Evolutionary conservation across 2,329 filamentous ascomycete species (phyloP).

Genomic region (Pseudogymnoascus destructans): DNA sequence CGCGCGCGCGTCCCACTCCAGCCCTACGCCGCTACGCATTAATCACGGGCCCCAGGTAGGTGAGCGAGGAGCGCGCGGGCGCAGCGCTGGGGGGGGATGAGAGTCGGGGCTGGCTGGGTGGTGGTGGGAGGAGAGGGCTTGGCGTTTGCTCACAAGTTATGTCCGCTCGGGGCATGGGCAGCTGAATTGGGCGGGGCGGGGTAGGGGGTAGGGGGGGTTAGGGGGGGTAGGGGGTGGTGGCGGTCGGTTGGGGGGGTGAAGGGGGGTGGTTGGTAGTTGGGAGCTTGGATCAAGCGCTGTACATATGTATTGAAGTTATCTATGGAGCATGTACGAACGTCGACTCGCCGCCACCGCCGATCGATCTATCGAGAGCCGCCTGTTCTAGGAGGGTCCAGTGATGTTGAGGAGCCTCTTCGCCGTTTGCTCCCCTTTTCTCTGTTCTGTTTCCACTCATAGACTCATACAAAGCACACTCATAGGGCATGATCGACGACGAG

Average conservation of each 20-base stretch:
- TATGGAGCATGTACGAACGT: background rate
- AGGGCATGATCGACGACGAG: background rate
- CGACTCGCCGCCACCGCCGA: slow-evolving; percentile 2
- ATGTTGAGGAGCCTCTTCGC: background rate
- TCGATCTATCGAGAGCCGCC: slow-evolving; percentile 4
- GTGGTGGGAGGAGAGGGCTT: background rate
- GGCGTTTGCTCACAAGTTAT: background rate
- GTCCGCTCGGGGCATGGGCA: background rate
- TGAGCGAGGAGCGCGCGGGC: background rate
- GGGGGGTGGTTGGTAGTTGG: background rate
- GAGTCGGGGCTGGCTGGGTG: background rate
- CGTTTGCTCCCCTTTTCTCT: background rate
- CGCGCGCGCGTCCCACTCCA: background rate
- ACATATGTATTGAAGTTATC: background rate
- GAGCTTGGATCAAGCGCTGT: background rate
- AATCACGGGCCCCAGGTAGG: background rate
- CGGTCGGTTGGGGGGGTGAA: background rate
- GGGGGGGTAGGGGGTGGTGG: background rate
- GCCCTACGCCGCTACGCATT: background rate
- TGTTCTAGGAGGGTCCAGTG: background rate
- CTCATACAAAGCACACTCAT: background rate
- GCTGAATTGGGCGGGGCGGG: background rate
- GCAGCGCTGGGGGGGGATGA: background rate
- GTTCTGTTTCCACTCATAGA: background rate
- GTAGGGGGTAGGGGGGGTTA: background rate